phyloP scores from a whole-genome alignment of 441 rosid species.

The Melianthus villosus region DNA sequence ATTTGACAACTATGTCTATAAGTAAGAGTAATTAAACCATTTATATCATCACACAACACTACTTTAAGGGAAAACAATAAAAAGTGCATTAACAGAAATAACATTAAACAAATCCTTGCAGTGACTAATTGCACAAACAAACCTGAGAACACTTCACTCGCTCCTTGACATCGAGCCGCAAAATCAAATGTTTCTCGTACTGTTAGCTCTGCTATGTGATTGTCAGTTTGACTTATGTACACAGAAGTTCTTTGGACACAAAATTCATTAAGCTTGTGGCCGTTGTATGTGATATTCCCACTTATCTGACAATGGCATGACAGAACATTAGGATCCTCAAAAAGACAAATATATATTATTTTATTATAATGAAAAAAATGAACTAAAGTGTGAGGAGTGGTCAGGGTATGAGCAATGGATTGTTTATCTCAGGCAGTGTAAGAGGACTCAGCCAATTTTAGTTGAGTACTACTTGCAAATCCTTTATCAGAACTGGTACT shows the following conservation, averaged over 20 bases:
- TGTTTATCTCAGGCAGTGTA: too few relatives aligned
- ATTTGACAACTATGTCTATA: too few relatives aligned
- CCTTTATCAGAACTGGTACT: too few relatives aligned
- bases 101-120: neutral
- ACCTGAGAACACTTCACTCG: constrained; percentile 78
- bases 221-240: constrained; percentile 81
- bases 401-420: too few relatives aligned
- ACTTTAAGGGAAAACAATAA: too few relatives aligned
- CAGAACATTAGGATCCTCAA: neutral
- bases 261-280: constrained; percentile 44
- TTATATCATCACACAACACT: too few relatives aligned
- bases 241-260: constrained; percentile 74
- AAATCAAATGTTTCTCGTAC: constrained; percentile 92
- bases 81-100: too few relatives aligned
- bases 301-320: constrained; percentile 25
- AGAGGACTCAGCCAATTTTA: too few relatives aligned
- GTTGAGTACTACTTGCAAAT: too few relatives aligned
- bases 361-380: too few relatives aligned
- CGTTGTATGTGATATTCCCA: constrained; percentile 67
- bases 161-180: constrained; percentile 88
- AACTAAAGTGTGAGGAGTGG: too few relatives aligned
- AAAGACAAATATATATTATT: neutral
- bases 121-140: neutral
- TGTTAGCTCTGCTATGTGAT: constrained; percentile 80
- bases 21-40: too few relatives aligned